phyloP scores from a whole-genome alignment of 225 moss, liverwort and hornwort genomes.

The Pseudoscleropodium purum region DNA sequence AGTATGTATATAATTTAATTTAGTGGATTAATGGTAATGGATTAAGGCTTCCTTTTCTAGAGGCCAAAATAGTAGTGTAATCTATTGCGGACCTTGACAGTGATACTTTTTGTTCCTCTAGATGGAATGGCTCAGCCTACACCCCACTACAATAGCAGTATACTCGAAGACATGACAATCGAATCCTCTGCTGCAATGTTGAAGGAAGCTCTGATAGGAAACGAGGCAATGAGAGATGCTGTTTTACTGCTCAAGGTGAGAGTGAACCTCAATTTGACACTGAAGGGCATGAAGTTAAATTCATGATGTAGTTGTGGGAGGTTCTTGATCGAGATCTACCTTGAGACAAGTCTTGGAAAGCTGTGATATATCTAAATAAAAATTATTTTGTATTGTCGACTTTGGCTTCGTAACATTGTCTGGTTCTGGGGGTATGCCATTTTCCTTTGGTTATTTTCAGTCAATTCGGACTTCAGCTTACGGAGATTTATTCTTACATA shows the following conservation, averaged over 20 bases:
- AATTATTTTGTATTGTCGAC: neutral
- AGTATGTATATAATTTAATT: neutral
- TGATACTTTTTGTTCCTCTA: constrained; percentile 25
- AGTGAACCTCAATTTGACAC: neutral
- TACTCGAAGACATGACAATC: constrained; percentile 71
- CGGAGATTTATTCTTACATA: neutral
- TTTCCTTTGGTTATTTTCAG: neutral
- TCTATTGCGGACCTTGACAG: neutral
- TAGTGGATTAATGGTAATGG: neutral
- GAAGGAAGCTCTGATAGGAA: constrained; percentile 23
- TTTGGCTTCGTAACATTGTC: neutral
- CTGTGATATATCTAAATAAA: neutral
- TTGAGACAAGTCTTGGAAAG: neutral
- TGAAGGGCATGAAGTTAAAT: neutral
- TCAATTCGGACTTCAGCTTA: neutral
- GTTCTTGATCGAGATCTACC: neutral
- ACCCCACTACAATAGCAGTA: constrained; percentile 75
- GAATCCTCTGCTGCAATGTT: constrained; percentile 43
- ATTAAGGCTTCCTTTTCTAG: neutral
- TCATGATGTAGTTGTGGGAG: neutral
- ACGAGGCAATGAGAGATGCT: constrained; percentile 45
- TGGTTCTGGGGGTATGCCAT: neutral
- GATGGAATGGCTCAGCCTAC: constrained; percentile 62
- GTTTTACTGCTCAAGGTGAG: constrained; percentile 74
- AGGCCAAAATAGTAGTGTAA: neutral